These are phyloP conservation scores for Ceratobasidium papillatum DNA, from an alignment of 1,284 basidiomycete species.

Conservation along the genomic window DNA sequence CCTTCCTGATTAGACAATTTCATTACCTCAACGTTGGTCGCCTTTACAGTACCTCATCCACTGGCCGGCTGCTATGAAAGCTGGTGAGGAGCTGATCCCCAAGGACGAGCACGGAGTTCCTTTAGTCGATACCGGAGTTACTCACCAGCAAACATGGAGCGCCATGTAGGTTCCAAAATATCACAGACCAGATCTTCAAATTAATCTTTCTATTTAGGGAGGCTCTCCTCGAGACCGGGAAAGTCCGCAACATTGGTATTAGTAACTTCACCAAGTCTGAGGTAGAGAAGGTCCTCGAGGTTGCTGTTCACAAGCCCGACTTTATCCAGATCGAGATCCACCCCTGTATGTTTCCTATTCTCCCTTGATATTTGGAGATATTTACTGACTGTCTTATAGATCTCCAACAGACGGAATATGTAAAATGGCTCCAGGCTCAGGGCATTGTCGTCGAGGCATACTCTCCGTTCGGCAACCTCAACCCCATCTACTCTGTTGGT, in stretches of 20 bases:
- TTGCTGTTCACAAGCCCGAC: slow-evolving; percentile 41
- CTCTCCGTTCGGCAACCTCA: slow-evolving; percentile 53
- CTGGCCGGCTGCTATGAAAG: slow-evolving; percentile 35
- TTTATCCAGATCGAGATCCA: slow-evolving; percentile 56
- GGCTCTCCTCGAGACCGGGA: slow-evolving; percentile 35
- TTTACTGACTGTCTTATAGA: slow-evolving; percentile 13
- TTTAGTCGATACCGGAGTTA: slow-evolving; percentile 22
- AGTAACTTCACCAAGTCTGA: slow-evolving; percentile 68
- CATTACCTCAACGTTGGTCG: neutral
- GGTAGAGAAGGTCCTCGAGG: slow-evolving; percentile 68
- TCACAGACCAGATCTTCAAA: neutral
- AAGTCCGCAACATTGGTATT: slow-evolving; percentile 38
- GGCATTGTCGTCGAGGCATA: slow-evolving; percentile 54
- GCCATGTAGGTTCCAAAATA: slow-evolving; percentile 17
- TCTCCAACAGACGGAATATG: slow-evolving; percentile 57
- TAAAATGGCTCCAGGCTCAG: slow-evolving; percentile 52
- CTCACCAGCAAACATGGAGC: slow-evolving; percentile 35
- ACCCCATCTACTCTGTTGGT: slow-evolving; percentile 50
- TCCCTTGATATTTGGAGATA: no score
- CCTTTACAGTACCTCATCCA: slow-evolving; percentile 25
- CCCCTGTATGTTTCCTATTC: slow-evolving; percentile 51
- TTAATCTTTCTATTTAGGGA: slow-evolving; percentile 14
- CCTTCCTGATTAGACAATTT: neutral
- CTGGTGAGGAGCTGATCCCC: slow-evolving; percentile 23
- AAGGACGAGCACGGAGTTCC: slow-evolving; percentile 38